These are phyloP conservation scores for Pythium sp. DNA, from an alignment of 352 stramenopile species.

Conservation along the genomic window DNA sequence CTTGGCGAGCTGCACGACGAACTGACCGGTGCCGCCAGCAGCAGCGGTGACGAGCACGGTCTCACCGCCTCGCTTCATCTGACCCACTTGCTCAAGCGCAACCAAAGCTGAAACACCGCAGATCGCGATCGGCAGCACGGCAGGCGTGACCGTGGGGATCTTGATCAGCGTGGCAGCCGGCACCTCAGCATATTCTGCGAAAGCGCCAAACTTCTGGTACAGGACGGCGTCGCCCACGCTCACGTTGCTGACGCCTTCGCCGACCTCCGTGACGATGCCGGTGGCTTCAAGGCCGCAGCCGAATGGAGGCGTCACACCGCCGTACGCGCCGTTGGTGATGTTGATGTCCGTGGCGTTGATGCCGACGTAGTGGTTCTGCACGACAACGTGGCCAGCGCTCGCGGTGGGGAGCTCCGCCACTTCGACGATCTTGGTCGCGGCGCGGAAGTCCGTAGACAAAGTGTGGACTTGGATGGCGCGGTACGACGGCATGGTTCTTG, in stretches of 20 bases:
- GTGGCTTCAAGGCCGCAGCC: constrained; percentile 25
- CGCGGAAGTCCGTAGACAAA: constrained; percentile 36
- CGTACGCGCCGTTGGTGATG: constrained; percentile 51
- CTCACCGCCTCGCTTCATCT: constrained; percentile 49
- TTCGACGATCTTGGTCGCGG: constrained; percentile 29
- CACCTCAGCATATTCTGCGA: constrained; percentile 50
- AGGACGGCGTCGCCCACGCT: constrained; percentile 41
- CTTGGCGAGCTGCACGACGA: constrained; percentile 84
- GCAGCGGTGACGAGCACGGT: constrained; percentile 60
- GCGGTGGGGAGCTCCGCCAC: constrained; percentile 23
- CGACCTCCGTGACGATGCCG: constrained; percentile 24
- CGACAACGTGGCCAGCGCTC: constrained; percentile 26
- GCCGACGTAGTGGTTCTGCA: constrained; percentile 50
- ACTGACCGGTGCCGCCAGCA: constrained; percentile 77
- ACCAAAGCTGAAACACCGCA: constrained; percentile 38
- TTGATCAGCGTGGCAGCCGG: constrained; percentile 30
- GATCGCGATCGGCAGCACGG: constrained; percentile 34
- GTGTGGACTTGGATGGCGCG: constrained; percentile 35
- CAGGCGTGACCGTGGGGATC: constrained; percentile 10
- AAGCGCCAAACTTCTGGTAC: constrained; percentile 49
- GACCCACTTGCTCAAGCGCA: constrained; percentile 45
- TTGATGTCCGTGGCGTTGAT: constrained; percentile 63
- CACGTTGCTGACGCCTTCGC: constrained; percentile 38
- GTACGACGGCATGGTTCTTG: constrained; percentile 28
- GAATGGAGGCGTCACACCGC: constrained; percentile 30